Evolutionary conservation across 2,329 filamentous ascomycete species (phyloP).

Genomic region (Trichophyton rubrum): DNA sequence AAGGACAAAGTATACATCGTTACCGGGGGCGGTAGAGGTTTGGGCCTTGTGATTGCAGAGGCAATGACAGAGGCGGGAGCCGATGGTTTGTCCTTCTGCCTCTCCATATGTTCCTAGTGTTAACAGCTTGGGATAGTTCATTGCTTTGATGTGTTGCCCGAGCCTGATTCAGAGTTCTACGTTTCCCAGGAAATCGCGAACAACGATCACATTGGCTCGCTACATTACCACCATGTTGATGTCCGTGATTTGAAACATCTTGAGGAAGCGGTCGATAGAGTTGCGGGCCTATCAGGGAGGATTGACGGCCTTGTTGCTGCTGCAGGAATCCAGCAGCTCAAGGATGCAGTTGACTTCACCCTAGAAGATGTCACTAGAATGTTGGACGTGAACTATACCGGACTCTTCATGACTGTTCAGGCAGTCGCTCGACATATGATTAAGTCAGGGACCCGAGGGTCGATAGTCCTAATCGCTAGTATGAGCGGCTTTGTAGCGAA

Average conservation of each 20-base stretch:
- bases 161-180: conserved; percentile 34
- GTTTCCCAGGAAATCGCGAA: conserved; percentile 21
- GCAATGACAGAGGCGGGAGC: conserved; percentile 38
- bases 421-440: conserved; percentile 29
- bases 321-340: conserved; percentile 33
- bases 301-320: conserved; percentile 33
- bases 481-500: conserved; percentile 42
- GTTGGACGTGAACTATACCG: conserved; percentile 39
- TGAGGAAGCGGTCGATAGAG: conserved; percentile 13
- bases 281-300: conserved; percentile 14
- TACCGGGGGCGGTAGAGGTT: conserved; percentile 34
- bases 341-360: conserved; percentile 30
- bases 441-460: conserved; percentile 20
- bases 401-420: conserved; percentile 38
- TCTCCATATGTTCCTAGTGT: neutral
- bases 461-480: conserved; percentile 39
- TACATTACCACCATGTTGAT: conserved; percentile 38
- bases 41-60: conserved; percentile 36
- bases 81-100: conserved; percentile 23
- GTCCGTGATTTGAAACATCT: conserved; percentile 31
- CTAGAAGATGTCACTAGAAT: conserved; percentile 32
- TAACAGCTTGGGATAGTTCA: conserved; percentile 27
- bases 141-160: conserved; percentile 35
- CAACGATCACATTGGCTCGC: conserved; percentile 23
- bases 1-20: conserved; percentile 31